Percentiles rank a stretch among this genome's conserved stretches.
Conservation (phyloP, 805 yeast species). For the Hanseniaspora taiwanica region DNA sequence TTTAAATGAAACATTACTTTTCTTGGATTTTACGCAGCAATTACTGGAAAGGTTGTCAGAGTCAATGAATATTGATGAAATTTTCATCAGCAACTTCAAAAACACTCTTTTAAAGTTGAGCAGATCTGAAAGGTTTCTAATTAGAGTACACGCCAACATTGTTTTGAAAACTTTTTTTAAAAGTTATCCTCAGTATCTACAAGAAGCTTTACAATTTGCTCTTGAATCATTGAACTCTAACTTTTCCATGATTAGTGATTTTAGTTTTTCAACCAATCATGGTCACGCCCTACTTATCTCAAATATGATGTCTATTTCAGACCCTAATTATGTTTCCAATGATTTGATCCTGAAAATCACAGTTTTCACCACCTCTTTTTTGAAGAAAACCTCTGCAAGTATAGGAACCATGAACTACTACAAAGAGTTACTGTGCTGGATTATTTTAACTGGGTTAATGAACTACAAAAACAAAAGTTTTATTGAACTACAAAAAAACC, state of each 20-base stretch:
- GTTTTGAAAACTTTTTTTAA: slow-evolving; percentile 21
- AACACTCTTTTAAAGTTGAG: slow-evolving; percentile 25
- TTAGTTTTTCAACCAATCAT: slow-evolving; percentile 23
- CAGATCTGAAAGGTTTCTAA: slow-evolving; percentile 25
- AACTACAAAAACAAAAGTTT: slow-evolving; percentile 40
- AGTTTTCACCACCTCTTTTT: slow-evolving; percentile 30
- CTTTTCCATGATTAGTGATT: slow-evolving; percentile 15
- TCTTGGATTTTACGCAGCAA: slow-evolving; percentile 13
- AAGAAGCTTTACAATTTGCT: slow-evolving; percentile 25
- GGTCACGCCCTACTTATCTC: slow-evolving; percentile 29
- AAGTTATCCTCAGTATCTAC: slow-evolving; percentile 24
- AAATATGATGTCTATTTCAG: slow-evolving; percentile 22
- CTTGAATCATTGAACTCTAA: slow-evolving; percentile 24
- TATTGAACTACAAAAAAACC: slow-evolving; percentile 42
- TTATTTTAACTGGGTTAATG: slow-evolving; percentile 48
- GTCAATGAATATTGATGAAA: slow-evolving; percentile 17
- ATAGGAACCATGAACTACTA: slow-evolving; percentile 22
- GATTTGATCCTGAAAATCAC: slow-evolving; percentile 33
- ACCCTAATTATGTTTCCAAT: slow-evolving; percentile 31
- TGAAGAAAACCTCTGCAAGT: slow-evolving; percentile 26
- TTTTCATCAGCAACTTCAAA: slow-evolving; percentile 20
- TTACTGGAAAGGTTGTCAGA: slow-evolving; percentile 17
- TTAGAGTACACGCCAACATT: slow-evolving; percentile 30
- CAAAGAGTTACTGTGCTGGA: slow-evolving; percentile 42
- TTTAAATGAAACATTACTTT: slow-evolving; percentile 6